Percentiles rank a stretch among this genome's conserved stretches.
These are phyloP conservation scores for Ogataea nakhonphanomensis DNA, from an alignment of 805 yeast species.

Conservation along the genomic window DNA sequence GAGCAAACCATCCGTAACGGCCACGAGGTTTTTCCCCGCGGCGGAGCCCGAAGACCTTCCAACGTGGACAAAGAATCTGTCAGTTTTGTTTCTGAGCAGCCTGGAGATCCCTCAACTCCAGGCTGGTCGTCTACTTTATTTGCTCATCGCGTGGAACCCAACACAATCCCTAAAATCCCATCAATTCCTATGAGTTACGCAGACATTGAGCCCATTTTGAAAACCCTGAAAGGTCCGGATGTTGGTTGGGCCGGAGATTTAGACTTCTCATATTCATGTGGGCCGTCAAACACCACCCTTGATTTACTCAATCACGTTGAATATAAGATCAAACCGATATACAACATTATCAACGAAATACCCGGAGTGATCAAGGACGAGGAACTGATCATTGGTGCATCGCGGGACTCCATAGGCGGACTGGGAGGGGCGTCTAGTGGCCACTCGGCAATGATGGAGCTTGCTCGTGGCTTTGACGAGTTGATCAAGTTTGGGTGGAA, in stretches of 20 bases:
- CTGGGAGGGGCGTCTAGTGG: constrained; percentile 52
- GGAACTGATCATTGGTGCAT: constrained; percentile 52
- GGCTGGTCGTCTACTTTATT: constrained; percentile 56
- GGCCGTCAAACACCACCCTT: constrained; percentile 41
- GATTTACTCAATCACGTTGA: constrained; percentile 42
- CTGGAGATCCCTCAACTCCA: constrained; percentile 80
- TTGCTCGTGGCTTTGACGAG: constrained; percentile 48
- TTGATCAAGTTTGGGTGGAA: constrained; percentile 44
- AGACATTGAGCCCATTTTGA: constrained; percentile 41
- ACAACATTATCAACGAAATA: constrained; percentile 51
- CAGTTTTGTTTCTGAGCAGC: constrained; percentile 52
- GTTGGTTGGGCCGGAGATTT: constrained; percentile 41
- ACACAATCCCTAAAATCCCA: constrained; percentile 49
- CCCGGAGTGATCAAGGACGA: constrained; percentile 53
- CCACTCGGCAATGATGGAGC: constrained; percentile 46
- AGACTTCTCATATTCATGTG: constrained; percentile 42
- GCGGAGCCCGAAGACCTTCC: constrained; percentile 62
- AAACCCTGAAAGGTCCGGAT: constrained; percentile 37
- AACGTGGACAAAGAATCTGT: constrained; percentile 63
- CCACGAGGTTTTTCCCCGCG: constrained; percentile 54
- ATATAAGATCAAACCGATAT: constrained; percentile 40
- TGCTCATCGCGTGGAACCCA: constrained; percentile 39
- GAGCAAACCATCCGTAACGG: constrained; percentile 55
- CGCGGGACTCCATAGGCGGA: constrained; percentile 51
- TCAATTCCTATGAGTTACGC: constrained; percentile 47